Percentiles rank a stretch among this genome's conserved stretches.
Conservation (phyloP, 345 rosid genomes). For the Populus euphratica region DNA sequence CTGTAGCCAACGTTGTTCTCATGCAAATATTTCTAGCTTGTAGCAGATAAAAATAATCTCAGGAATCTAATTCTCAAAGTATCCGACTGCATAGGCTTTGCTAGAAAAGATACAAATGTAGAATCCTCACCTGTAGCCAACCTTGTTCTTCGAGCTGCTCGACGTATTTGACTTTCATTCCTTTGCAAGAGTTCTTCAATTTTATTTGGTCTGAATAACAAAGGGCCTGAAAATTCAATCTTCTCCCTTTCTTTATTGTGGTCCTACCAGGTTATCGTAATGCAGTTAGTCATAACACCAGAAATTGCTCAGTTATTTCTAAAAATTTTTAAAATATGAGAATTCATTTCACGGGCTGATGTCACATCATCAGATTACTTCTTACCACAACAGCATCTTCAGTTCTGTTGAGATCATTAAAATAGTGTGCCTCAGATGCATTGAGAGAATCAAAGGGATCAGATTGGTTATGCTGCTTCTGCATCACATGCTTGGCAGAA, state of each 20-base stretch:
- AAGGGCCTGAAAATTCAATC: slow-evolving; percentile 44
- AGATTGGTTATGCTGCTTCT: slow-evolving; percentile 6
- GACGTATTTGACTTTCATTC: slow-evolving; percentile 54
- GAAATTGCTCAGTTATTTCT: background rate
- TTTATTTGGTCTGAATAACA: slow-evolving; percentile 39
- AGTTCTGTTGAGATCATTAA: slow-evolving; percentile 12
- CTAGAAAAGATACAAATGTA: no score
- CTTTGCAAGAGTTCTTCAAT: slow-evolving; percentile 43
- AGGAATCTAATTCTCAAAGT: no score
- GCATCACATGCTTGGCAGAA: background rate
- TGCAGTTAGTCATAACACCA: background rate
- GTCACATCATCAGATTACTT: slow-evolving; percentile 30
- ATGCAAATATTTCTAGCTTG: no score
- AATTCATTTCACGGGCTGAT: background rate
- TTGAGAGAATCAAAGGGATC: slow-evolving; percentile 31
- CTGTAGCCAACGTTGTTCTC: slow-evolving; percentile 43
- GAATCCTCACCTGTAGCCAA: slow-evolving; percentile 34
- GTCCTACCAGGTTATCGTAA: slow-evolving; percentile 5
- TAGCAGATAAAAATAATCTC: no score
- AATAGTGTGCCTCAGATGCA: slow-evolving; percentile 26
- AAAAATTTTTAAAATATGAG: background rate
- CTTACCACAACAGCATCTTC: slow-evolving; percentile 25
- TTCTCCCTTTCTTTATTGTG: slow-evolving; percentile 2
- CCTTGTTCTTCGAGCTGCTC: slow-evolving; percentile 46
- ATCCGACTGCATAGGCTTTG: no score